Evolutionary conservation across 306 rosid species (phyloP).

Genomic region (Luffa aegyptiaca): DNA sequence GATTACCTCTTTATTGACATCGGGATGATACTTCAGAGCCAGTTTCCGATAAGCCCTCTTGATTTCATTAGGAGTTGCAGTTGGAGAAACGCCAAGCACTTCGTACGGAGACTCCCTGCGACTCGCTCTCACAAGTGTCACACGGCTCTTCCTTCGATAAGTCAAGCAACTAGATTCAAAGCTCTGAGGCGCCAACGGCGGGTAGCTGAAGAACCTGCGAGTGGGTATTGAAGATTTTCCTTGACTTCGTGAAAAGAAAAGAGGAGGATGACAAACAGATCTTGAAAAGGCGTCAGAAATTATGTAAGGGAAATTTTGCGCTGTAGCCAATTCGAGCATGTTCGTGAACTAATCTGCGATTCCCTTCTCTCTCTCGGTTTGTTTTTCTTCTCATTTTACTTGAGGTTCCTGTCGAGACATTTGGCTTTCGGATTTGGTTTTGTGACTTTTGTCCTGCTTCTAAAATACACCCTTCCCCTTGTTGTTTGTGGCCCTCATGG

Average conservation of each 20-base stretch:
- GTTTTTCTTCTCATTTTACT: slow-evolving; percentile 16
- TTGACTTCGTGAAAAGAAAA: slow-evolving; percentile 22
- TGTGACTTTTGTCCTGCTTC: neutral
- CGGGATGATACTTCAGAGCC: slow-evolving; percentile 93
- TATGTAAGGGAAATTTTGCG: slow-evolving; percentile 9
- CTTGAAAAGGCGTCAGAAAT: slow-evolving; percentile 13
- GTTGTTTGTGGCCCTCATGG: neutral
- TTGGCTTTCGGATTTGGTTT: slow-evolving; percentile 10
- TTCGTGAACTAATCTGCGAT: slow-evolving; percentile 22
- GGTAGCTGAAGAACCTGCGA: slow-evolving; percentile 9
- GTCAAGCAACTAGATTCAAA: slow-evolving; percentile 12
- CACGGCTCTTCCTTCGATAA: slow-evolving; percentile 13
- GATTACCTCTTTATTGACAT: slow-evolving; percentile 86
- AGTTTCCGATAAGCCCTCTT: slow-evolving; percentile 88
- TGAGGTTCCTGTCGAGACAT: neutral
- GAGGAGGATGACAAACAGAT: slow-evolving; percentile 21
- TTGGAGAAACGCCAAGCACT: slow-evolving; percentile 75
- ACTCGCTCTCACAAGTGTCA: slow-evolving; percentile 25
- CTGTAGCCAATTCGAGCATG: slow-evolving; percentile 40
- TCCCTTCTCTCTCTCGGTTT: neutral
- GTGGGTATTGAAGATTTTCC: slow-evolving; percentile 22
- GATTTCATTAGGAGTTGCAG: slow-evolving; percentile 56
- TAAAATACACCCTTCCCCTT: neutral
- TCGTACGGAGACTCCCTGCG: slow-evolving; percentile 71
- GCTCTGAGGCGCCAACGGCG: slow-evolving; percentile 2